Base-by-base conservation (phyloP, 495 filamentous ascomycete genomes). In the Elasticomyces elasticus region DNA sequence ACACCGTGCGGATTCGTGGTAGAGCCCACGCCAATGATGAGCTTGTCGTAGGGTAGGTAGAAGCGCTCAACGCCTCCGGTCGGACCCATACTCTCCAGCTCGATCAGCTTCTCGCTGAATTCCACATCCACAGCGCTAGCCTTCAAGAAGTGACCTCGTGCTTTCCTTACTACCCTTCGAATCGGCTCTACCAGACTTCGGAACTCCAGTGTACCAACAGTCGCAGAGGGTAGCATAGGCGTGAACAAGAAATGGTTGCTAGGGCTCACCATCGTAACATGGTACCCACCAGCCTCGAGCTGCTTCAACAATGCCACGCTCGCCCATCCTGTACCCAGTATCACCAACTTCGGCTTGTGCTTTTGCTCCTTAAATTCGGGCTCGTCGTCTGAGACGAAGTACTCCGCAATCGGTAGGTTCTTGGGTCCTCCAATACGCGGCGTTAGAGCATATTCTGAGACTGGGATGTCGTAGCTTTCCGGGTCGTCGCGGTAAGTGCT, bases 201-300 rank as follows among this genome's bases (percentile, higher is more conserved):
- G 61, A 96, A 75, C 60, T 94, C 92, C 52, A 99, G 69, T 0
- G 94, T 99, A 0, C 94, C 94, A 24, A 99, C 94, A 0, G 94
- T 99, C 7, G 91, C 94, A 20, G 86, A 91, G 1, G 94, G 94
- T 20, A 99, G 74, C 87, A 99, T 95, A 2, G 94, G 94, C 1
- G 94, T 97, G 67, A 97, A 99, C 33, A 97, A 69, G 71, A 99
- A 99, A 71, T 97, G 94, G 60, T 97, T 97, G 26, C 83, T 84
- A 0, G 94, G 90, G 0, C 87, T 92, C 40, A 99, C 83, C 31
- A 97, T 87, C 12, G 89, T 95, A 60, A 97, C 81, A 67, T 97
- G 89, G 64, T 95, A 98, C 58, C 94, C 83, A 5, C 86, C 87
- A 1, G 89, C 84, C 43, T 90, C 83, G 52, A 99, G 72, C 51